Conservation (phyloP, 2,329 filamentous ascomycete species). For the Knufia fluminis region DNA sequence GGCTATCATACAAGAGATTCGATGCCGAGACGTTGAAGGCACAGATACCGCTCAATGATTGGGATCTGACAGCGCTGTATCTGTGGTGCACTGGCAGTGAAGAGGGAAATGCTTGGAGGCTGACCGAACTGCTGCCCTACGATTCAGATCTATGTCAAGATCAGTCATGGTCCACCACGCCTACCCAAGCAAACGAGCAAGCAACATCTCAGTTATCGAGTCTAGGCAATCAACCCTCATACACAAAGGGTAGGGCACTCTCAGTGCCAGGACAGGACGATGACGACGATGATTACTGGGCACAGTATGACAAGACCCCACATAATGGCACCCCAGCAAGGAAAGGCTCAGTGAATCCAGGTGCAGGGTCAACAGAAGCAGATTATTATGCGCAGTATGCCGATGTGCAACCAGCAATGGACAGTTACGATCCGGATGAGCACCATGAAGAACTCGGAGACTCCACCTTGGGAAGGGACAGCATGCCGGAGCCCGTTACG, state of each 20-base stretch:
- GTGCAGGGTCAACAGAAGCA: slow-evolving; percentile 39
- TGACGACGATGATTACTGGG: slow-evolving; percentile 58
- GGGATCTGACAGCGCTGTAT: slow-evolving; percentile 47
- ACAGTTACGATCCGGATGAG: slow-evolving; percentile 53
- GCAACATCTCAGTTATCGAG: slow-evolving; percentile 31
- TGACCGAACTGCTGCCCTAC: slow-evolving; percentile 49
- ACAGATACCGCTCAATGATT: slow-evolving; percentile 45
- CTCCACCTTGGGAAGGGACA: slow-evolving; percentile 47
- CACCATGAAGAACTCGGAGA: slow-evolving; percentile 38
- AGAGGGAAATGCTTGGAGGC: slow-evolving; percentile 47
- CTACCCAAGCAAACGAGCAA: slow-evolving; percentile 46
- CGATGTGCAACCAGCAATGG: slow-evolving; percentile 56
- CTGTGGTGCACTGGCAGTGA: slow-evolving; percentile 53
- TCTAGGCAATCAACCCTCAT: slow-evolving; percentile 20
- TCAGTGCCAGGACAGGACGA: slow-evolving; percentile 37
- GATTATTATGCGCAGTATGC: slow-evolving; percentile 55
- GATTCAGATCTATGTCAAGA: slow-evolving; percentile 42
- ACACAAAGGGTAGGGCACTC: slow-evolving; percentile 18
- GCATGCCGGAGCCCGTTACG: slow-evolving; percentile 35
- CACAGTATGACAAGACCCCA: slow-evolving; percentile 48
- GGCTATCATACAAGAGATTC: slow-evolving; percentile 47
- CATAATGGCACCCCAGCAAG: slow-evolving; percentile 28
- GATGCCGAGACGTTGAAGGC: slow-evolving; percentile 55
- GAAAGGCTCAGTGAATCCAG: slow-evolving; percentile 29
- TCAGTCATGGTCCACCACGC: slow-evolving; percentile 43